A percentile compares a stretch with the other conserved stretches of the same genome.
phyloP scores from a whole-genome alignment of 1,284 basidiomycete genomes.

The Heterobasidion irregulare region DNA sequence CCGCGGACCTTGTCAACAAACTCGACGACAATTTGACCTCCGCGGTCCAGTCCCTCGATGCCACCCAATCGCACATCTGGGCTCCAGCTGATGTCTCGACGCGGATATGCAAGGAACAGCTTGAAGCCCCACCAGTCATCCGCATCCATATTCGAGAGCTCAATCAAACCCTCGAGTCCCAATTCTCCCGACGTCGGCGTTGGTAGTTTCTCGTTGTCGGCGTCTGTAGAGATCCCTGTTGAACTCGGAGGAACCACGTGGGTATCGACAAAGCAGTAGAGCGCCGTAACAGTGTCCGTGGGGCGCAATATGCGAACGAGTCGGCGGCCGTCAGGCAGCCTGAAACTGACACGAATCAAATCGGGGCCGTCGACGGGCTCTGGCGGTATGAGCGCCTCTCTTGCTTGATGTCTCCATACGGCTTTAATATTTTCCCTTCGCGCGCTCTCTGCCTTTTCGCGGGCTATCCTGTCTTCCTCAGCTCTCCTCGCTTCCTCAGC shows the following conservation, averaged over 20 bases:
- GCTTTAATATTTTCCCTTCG: slow-evolving; percentile 22
- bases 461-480: slow-evolving; percentile 23
- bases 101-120: slow-evolving; percentile 63
- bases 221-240: slow-evolving; percentile 6
- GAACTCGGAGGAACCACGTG: slow-evolving; percentile 31
- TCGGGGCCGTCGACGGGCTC: slow-evolving; percentile 24
- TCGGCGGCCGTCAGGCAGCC: slow-evolving; percentile 58
- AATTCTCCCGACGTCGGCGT: slow-evolving; percentile 22
- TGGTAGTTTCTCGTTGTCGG: slow-evolving; percentile 33
- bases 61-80: slow-evolving; percentile 33
- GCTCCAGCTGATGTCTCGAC: slow-evolving; percentile 52
- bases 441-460: slow-evolving; percentile 19
- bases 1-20: slow-evolving; percentile 18
- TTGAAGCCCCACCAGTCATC: slow-evolving; percentile 67
- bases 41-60: slow-evolving; percentile 48
- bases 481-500: slow-evolving; percentile 19
- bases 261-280: slow-evolving; percentile 67
- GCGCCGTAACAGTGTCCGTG: slow-evolving; percentile 43
- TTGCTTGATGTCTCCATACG: slow-evolving; percentile 42
- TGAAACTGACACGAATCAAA: slow-evolving; percentile 53
- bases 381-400: slow-evolving; percentile 27
- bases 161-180: slow-evolving; percentile 33
- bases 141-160: slow-evolving; percentile 16
- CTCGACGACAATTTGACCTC: slow-evolving; percentile 69
- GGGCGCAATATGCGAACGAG: slow-evolving; percentile 49